Evolutionary conservation across 192 early-diverging fungal species (phyloP).

Genomic region (Coemansia asiatica): DNA sequence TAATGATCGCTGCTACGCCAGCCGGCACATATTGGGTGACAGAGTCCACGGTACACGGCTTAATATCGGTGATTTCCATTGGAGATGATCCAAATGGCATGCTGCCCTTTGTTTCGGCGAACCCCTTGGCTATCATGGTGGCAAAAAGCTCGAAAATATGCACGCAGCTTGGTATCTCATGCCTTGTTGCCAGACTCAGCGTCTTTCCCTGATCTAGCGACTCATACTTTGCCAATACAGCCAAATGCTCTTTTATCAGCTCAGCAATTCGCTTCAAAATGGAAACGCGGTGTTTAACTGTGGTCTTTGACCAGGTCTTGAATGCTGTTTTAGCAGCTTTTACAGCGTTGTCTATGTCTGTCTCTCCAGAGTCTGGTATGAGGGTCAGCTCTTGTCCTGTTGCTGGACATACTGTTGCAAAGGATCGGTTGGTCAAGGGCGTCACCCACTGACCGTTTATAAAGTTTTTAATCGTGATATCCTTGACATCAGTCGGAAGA

Average conservation of each 20-base stretch:
- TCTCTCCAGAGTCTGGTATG: constrained; percentile 61
- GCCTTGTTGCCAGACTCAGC: constrained; percentile 55
- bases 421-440: constrained; percentile 51
- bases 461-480: constrained; percentile 59
- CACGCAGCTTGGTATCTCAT: constrained; percentile 66
- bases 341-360: constrained; percentile 71
- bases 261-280: constrained; percentile 64
- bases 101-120: constrained; percentile 40
- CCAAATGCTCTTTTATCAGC: constrained; percentile 49
- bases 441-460: constrained; percentile 69
- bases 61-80: constrained; percentile 45
- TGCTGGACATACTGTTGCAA: constrained; percentile 69
- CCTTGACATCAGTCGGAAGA: constrained; percentile 18
- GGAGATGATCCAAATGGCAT: constrained; percentile 6
- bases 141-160: constrained; percentile 77
- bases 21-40: constrained; percentile 67
- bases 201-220: constrained; percentile 78
- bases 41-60: constrained; percentile 50
- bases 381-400: constrained; percentile 61
- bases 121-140: constrained; percentile 63
- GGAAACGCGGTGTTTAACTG: constrained; percentile 43
- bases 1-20: constrained; percentile 76
- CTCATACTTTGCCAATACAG: constrained; percentile 61
- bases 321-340: constrained; percentile 66
- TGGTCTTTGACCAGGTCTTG: constrained; percentile 60